A percentile compares a stretch with the other conserved stretches of the same genome.
Conservation (phyloP, 306 rosid species). For the Crataegus laevigata region DNA sequence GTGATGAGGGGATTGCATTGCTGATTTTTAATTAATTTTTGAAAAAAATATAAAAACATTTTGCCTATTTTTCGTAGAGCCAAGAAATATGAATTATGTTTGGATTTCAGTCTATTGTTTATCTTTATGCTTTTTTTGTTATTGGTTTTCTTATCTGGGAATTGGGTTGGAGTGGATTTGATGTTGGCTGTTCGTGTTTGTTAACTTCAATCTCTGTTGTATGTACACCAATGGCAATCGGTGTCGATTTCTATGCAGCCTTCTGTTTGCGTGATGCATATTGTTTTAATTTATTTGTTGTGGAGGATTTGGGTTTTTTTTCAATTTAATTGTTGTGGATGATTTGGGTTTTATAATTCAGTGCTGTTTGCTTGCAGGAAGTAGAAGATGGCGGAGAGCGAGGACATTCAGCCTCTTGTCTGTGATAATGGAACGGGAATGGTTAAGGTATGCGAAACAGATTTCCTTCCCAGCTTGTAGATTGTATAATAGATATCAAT, state of each 20-base stretch:
- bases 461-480: background rate
- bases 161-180: background rate
- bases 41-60: background rate
- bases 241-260: background rate
- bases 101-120: background rate
- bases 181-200: background rate
- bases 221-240: background rate
- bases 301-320: background rate
- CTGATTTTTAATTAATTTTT: background rate
- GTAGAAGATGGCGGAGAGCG: conserved; percentile 28
- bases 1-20: background rate
- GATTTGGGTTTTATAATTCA: background rate
- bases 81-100: background rate
- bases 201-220: background rate
- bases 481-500: background rate
- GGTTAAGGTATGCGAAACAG: conserved; percentile 23
- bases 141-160: background rate
- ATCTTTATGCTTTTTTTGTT: background rate
- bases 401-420: conserved; percentile 35
- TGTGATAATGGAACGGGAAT: conserved; percentile 38
- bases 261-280: background rate
- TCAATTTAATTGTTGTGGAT: background rate
- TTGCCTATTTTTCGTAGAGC: background rate
- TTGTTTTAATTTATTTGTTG: background rate
- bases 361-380: conserved; percentile 7